phyloP scores from a whole-genome alignment of 345 rosid species.

The Linum tenue region DNA sequence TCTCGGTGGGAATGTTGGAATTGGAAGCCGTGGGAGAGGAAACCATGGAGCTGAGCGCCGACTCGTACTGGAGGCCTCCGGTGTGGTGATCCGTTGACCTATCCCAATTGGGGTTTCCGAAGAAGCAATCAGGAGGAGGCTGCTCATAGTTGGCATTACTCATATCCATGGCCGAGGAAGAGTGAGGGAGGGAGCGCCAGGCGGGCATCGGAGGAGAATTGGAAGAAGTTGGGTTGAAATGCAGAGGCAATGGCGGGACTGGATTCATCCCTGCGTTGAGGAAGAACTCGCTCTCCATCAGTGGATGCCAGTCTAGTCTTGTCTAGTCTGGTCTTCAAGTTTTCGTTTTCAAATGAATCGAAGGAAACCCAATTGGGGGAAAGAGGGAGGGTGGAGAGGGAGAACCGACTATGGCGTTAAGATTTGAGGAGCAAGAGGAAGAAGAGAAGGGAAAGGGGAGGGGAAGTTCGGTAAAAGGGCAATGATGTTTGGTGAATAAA shows the following conservation, averaged over 20 bases:
- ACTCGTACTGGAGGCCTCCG: constrained; percentile 56
- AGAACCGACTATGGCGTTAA: neutral
- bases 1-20: constrained; percentile 43
- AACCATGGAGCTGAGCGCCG: constrained; percentile 61
- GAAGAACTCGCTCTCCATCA: constrained; percentile 24
- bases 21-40: constrained; percentile 64
- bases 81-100: constrained; percentile 49
- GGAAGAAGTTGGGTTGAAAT: constrained; percentile 13
- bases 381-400: neutral
- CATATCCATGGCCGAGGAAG: constrained; percentile 15
- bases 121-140: constrained; percentile 20
- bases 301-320: neutral
- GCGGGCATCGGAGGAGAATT: constrained; percentile 15
- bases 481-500: constrained; percentile 19
- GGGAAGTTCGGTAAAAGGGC: constrained; percentile 1
- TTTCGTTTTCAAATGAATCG: neutral
- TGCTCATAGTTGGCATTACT: constrained; percentile 1
- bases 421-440: neutral
- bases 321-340: neutral
- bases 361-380: neutral
- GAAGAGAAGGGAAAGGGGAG: neutral
- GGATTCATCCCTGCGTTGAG: constrained; percentile 14
- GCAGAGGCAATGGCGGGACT: constrained; percentile 11
- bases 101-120: constrained; percentile 30
- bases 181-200: constrained; percentile 15